These are phyloP conservation scores for Acer campestre DNA, from an alignment of 345 rosid species.

Conservation along the genomic window DNA sequence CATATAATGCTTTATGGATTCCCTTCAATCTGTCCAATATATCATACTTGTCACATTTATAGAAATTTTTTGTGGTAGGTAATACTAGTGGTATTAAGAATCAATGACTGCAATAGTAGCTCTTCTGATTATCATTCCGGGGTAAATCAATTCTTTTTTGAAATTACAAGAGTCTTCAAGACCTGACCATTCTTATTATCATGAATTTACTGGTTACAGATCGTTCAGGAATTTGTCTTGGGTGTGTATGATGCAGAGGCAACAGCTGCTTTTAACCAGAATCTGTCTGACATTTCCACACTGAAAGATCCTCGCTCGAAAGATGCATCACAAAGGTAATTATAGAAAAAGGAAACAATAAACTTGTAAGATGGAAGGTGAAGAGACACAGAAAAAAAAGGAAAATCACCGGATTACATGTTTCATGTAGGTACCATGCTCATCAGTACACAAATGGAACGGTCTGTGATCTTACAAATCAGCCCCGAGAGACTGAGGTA, in stretches of 20 bases:
- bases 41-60: not conserved
- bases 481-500: conserved; percentile 92
- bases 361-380: not conserved
- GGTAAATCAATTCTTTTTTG: not conserved
- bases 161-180: not conserved
- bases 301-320: conserved; percentile 78
- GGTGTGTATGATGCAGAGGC: conserved; percentile 81
- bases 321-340: conserved; percentile 85
- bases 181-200: conserved; percentile 1
- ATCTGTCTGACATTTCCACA: conserved; percentile 67
- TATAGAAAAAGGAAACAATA: not conserved
- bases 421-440: conserved; percentile 74
- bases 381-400: not conserved
- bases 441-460: conserved; percentile 88
- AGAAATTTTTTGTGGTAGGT: not conserved
- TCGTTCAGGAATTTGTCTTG: conserved; percentile 79
- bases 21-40: not conserved
- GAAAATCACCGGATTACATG: not conserved
- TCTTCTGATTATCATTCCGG: not conserved
- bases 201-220: conserved; percentile 40
- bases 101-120: not conserved
- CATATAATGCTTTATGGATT: not conserved
- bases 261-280: conserved; percentile 75
- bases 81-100: not conserved
- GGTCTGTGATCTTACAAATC: conserved; percentile 83